Evolutionary conservation across 2,329 filamentous ascomycete genomes (phyloP).

Genomic region (Colletotrichum gloeosporioides): DNA sequence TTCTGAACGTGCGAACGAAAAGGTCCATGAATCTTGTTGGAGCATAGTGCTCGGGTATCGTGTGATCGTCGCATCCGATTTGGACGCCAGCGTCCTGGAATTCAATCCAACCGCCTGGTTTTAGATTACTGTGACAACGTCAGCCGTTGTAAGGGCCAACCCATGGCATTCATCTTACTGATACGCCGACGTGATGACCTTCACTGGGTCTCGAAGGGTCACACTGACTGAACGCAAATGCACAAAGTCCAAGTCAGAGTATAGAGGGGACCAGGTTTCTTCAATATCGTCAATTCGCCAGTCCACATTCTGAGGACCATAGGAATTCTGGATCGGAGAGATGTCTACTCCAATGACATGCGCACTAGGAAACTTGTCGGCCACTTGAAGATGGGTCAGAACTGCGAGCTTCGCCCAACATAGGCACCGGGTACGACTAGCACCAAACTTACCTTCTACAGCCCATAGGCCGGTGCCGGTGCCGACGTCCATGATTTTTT

Average conservation of each 20-base stretch:
- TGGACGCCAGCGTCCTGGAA: slow-evolving; percentile 39
- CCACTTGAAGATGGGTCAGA: slow-evolving; percentile 37
- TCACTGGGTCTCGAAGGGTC: slow-evolving; percentile 55
- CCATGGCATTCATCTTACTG: slow-evolving; percentile 31
- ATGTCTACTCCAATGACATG: slow-evolving; percentile 51
- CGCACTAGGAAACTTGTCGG: slow-evolving; percentile 49
- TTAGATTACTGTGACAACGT: slow-evolving; percentile 32
- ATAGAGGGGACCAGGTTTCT: slow-evolving; percentile 34
- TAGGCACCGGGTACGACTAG: background rate
- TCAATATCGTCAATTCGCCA: slow-evolving; percentile 57
- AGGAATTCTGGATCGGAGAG: slow-evolving; percentile 48
- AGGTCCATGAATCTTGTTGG: slow-evolving; percentile 33
- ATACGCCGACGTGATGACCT: slow-evolving; percentile 53
- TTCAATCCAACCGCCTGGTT: slow-evolving; percentile 46
- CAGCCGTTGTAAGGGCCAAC: background rate
- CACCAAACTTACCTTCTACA: slow-evolving; percentile 46
- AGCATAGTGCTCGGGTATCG: slow-evolving; percentile 20
- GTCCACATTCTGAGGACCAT: slow-evolving; percentile 61
- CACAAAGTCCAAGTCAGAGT: slow-evolving; percentile 54
- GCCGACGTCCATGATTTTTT: slow-evolving; percentile 56
- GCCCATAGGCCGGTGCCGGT: slow-evolving; percentile 63
- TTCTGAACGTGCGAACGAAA: slow-evolving; percentile 34
- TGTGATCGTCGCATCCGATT: slow-evolving; percentile 37
- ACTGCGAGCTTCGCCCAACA: background rate
- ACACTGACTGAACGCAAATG: slow-evolving; percentile 57